Evolutionary conservation across 2,329 filamentous ascomycete genomes (phyloP).

Genomic region (Neonectria ditissima): DNA sequence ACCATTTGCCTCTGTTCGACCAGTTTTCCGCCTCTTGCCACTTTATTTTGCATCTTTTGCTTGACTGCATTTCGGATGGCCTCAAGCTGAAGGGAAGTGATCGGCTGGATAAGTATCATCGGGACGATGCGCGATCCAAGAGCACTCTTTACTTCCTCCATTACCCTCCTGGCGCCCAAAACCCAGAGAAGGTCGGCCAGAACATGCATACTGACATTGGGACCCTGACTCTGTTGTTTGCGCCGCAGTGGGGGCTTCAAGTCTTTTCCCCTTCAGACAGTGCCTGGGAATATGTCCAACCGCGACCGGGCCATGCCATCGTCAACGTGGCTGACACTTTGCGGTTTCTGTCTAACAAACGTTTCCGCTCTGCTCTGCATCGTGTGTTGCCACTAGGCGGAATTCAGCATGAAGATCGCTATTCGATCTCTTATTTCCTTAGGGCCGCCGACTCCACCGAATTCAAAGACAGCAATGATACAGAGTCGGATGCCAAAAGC

Average conservation of each 20-base stretch:
- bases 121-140: constrained; percentile 1
- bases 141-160: constrained; percentile 12
- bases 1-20: neutral
- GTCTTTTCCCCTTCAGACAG: neutral
- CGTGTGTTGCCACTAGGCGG: constrained; percentile 19
- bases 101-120: neutral
- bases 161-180: constrained; percentile 3
- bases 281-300: neutral
- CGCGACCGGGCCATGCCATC: constrained; percentile 2
- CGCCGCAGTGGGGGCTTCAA: constrained; percentile 27
- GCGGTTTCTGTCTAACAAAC: constrained; percentile 26
- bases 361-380: constrained; percentile 15
- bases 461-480: constrained; percentile 27
- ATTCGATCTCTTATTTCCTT: constrained; percentile 25
- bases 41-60: neutral
- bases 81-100: neutral
- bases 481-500: constrained; percentile 19
- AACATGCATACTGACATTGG: constrained; percentile 33
- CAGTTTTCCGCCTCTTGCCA: neutral
- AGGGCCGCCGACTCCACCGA: constrained; percentile 16
- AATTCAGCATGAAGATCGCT: constrained; percentile 18
- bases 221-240: constrained; percentile 16
- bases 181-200: constrained; percentile 24
- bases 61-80: neutral
- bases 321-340: constrained; percentile 14